These are phyloP conservation scores for Russula brevipes DNA, from an alignment of 768 basidiomycete genomes.

Conservation along the genomic window DNA sequence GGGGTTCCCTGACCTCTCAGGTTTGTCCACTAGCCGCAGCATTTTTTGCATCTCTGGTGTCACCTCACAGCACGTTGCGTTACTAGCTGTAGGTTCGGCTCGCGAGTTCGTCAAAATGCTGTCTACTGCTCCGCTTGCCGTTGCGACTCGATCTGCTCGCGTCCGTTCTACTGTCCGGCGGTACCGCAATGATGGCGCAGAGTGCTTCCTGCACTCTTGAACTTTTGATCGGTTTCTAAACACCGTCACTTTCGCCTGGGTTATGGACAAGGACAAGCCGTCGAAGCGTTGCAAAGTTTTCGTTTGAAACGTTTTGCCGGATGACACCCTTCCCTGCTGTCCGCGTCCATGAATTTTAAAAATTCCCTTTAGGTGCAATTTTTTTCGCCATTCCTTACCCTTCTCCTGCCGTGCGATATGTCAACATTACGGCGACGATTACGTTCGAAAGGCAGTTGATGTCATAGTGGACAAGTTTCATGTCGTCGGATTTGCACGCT, in stretches of 20 bases:
- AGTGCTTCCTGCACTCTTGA: not conserved
- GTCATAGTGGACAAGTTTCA: not conserved
- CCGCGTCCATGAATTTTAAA: not conserved
- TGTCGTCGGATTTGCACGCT: not conserved
- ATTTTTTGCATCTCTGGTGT: not conserved
- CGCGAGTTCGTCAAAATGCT: not conserved
- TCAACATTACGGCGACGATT: not conserved
- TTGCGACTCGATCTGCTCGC: not conserved
- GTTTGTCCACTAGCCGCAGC: not conserved
- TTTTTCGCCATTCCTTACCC: not conserved
- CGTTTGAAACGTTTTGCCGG: no score
- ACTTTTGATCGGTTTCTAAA: not conserved
- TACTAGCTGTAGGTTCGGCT: not conserved
- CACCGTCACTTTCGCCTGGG: not conserved
- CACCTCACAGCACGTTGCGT: not conserved
- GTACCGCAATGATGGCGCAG: not conserved
- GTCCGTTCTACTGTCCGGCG: not conserved
- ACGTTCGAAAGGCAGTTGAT: not conserved
- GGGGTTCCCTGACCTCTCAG: not conserved
- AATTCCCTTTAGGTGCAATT: not conserved
- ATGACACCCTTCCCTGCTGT: no score
- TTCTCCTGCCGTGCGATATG: not conserved
- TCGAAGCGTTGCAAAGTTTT: no score
- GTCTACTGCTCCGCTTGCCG: not conserved
- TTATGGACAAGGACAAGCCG: not conserved